Conservation (phyloP, 2,329 filamentous ascomycete genomes). For the Capronia coronata region DNA sequence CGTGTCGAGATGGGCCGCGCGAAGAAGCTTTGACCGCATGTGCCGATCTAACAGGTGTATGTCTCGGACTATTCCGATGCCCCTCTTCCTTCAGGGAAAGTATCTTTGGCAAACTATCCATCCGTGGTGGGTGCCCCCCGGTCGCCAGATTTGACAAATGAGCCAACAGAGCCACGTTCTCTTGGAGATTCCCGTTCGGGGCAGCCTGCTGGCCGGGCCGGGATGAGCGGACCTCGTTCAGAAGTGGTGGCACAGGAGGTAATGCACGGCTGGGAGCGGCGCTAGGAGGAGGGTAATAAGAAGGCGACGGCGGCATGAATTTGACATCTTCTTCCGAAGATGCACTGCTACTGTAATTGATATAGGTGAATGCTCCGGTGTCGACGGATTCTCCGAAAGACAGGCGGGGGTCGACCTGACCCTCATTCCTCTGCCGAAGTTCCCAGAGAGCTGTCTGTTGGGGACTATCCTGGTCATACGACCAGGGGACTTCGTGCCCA, state of each 20-base stretch:
- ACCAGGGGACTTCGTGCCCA: slow-evolving; percentile 8
- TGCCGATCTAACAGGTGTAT: slow-evolving; percentile 1
- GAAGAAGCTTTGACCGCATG: slow-evolving; percentile 5
- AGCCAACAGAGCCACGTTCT: slow-evolving; percentile 2
- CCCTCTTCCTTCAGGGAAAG: slow-evolving; percentile 12
- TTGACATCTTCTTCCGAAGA: slow-evolving; percentile 19
- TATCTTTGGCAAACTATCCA: slow-evolving; percentile 15
- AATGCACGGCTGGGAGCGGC: slow-evolving; percentile 14
- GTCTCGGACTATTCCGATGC: slow-evolving; percentile 11
- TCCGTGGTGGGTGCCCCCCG: slow-evolving; percentile 14
- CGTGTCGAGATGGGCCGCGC: slow-evolving; percentile 6
- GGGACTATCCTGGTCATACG: slow-evolving; percentile 5
- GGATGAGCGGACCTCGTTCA: background rate
- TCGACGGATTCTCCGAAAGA: slow-evolving; percentile 18
- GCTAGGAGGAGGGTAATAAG: slow-evolving; percentile 11
- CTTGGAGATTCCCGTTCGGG: background rate
- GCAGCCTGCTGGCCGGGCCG: slow-evolving; percentile 4
- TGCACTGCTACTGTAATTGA: slow-evolving; percentile 24
- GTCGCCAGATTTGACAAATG: slow-evolving; percentile 7
- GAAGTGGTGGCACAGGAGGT: slow-evolving; percentile 15
- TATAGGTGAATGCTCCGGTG: slow-evolving; percentile 19
- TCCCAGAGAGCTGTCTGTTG: slow-evolving; percentile 4
- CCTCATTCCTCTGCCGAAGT: slow-evolving; percentile 21
- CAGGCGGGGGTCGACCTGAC: slow-evolving; percentile 18
- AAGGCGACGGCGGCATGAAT: slow-evolving; percentile 18